phyloP scores from a whole-genome alignment of 2,329 filamentous ascomycete species.

The Setomelanomma holmii region DNA sequence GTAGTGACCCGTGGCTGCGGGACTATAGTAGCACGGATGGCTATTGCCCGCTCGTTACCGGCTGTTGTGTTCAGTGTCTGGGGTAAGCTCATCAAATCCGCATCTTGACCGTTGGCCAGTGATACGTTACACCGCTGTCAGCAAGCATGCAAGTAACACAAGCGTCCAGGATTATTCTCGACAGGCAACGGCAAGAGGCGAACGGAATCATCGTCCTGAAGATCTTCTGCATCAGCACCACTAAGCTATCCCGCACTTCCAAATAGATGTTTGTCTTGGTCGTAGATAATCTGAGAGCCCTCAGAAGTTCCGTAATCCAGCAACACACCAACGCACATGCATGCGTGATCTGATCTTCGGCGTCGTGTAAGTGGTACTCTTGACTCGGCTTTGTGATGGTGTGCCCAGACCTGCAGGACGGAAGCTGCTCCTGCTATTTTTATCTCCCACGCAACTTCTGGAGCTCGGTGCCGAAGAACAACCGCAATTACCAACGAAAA shows the following conservation, averaged over 20 bases:
- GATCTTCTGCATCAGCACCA: background rate
- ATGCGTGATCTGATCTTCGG: background rate
- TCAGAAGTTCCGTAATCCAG: background rate
- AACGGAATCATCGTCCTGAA: background rate
- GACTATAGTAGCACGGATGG: background rate
- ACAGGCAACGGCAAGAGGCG: conserved; percentile 6
- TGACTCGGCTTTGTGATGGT: background rate
- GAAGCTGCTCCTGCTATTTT: background rate
- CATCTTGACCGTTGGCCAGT: conserved; percentile 1
- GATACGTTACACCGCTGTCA: background rate
- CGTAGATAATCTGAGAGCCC: background rate
- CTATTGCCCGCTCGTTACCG: background rate
- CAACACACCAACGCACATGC: background rate
- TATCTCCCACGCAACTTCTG: background rate
- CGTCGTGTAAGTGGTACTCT: background rate
- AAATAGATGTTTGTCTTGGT: background rate
- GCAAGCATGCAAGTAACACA: background rate
- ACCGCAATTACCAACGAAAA: background rate
- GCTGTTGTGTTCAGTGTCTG: background rate
- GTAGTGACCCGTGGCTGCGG: background rate
- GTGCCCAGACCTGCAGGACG: conserved; percentile 1
- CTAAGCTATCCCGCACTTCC: background rate
- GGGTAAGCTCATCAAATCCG: background rate
- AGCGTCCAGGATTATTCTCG: background rate
- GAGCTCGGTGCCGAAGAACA: background rate